Base-by-base conservation (phyloP, 371 early-diverging fungal genomes). In the Mucor velutinosus region DNA sequence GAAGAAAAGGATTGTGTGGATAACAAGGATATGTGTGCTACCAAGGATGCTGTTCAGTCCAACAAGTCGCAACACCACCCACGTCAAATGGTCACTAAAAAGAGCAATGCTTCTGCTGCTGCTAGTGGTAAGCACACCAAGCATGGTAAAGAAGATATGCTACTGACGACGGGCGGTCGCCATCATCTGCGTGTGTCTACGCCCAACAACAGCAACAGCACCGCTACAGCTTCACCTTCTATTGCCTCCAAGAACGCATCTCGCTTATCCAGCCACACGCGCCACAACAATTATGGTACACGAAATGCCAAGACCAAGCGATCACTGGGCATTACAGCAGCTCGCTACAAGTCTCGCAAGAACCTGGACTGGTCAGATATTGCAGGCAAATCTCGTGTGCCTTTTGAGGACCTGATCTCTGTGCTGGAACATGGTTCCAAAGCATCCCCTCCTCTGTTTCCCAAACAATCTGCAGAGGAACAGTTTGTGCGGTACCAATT, bases 401-500 rank as follows among this genome's bases (percentile, higher is more conserved):
- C 88, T 0, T 71, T 93, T 65, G 90, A 93, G 65, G 81, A 80
- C 32, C 74, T 93, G 7, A 69, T 93, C 15, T 69, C 80, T 12
- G 81, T 87, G 0, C 70, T 92, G 56, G 93, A 94, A 56, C 86
- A 85, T 37, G 84, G 82, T 4, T 87, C 89, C 11, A 86, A 91
- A 63, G 73, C 84, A 1, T 65, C 81, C 2, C 88, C 90, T 11
- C 92, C 93, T 17, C 65, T 89, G 43, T 96, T 96, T 66, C 84
- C 92, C 14, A 92, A 91, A 60, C 78, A 85, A 14, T 76, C 90
- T 8, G 83, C 88, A 3, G 97, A 97, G 74, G 95, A 95, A 56
- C 87, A 88, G 33, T 96, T 88, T 74, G 97, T 95, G 37, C 88
- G 92, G 27, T 83, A 89, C 19, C 89, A 92, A 66, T 76, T 94